Evolutionary conservation across 306 rosid species (phyloP).

Genomic region (Medicago lupulina): DNA sequence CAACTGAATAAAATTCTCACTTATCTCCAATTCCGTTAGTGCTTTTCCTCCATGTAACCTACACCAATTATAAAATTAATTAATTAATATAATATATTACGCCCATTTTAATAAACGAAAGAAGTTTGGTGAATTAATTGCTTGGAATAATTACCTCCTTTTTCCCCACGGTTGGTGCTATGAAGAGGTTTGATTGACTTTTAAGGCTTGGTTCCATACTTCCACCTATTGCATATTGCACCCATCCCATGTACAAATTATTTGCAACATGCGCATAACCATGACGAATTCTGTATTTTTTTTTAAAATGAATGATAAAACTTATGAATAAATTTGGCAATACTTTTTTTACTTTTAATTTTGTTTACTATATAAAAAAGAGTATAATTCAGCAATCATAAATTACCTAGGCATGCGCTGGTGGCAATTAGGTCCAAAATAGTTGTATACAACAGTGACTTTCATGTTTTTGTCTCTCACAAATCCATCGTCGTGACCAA

Average conservation of each 20-base stretch:
- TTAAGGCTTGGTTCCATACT: not conserved
- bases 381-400: too few species aligned
- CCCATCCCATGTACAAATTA: not conserved
- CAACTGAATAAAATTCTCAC: not conserved
- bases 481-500: conserved; percentile 44
- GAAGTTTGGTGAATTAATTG: not conserved
- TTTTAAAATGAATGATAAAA: not conserved
- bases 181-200: conserved; percentile 1
- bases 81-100: not conserved
- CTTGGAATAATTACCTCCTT: not conserved
- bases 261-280: not conserved
- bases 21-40: not conserved
- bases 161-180: not conserved
- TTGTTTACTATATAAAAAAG: too few species aligned
- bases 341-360: not conserved
- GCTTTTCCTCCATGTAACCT: not conserved
- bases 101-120: not conserved
- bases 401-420: conserved; percentile 6
- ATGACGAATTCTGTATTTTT: not conserved
- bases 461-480: not conserved
- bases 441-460: not conserved
- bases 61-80: not conserved
- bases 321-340: not conserved
- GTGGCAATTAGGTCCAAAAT: conserved; percentile 2
- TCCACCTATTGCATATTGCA: conserved; percentile 10